Conservation (phyloP, 2,329 filamentous ascomycete genomes). For the Clarireedia hainanense region DNA sequence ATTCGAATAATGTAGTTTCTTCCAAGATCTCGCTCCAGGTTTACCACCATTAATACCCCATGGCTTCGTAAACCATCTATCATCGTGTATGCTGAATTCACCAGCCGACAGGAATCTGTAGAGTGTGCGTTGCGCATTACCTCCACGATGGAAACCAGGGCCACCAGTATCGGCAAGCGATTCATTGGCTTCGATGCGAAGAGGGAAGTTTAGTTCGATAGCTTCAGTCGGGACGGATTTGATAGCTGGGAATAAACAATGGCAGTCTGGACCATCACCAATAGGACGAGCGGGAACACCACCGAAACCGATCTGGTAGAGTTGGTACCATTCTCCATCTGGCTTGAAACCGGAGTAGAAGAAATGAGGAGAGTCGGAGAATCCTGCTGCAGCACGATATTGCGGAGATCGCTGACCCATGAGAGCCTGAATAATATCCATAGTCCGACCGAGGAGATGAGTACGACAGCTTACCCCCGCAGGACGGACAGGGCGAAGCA, state of each 20-base stretch:
- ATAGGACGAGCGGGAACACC: conserved; percentile 1
- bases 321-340: conserved; percentile 2
- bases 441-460: background rate
- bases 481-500: background rate
- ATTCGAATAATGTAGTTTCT: background rate
- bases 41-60: conserved; percentile 1
- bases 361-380: conserved; percentile 1
- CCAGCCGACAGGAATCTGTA: conserved; percentile 1
- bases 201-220: conserved; percentile 4
- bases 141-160: background rate
- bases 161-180: conserved; percentile 3
- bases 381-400: conserved; percentile 1
- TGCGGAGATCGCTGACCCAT: conserved; percentile 1
- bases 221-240: conserved; percentile 3
- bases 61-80: conserved; percentile 5
- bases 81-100: conserved; percentile 4
- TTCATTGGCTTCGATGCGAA: conserved; percentile 5
- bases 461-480: background rate
- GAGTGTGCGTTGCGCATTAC: conserved; percentile 1
- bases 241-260: conserved; percentile 1
- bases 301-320: conserved; percentile 4
- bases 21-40: background rate
- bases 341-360: conserved; percentile 3
- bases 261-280: conserved; percentile 2
- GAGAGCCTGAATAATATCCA: background rate